Evolutionary conservation across 768 basidiomycete genomes (phyloP), one percentile per base, ranked within the genome.

Genomic region (Lentinula raphanica): DNA sequence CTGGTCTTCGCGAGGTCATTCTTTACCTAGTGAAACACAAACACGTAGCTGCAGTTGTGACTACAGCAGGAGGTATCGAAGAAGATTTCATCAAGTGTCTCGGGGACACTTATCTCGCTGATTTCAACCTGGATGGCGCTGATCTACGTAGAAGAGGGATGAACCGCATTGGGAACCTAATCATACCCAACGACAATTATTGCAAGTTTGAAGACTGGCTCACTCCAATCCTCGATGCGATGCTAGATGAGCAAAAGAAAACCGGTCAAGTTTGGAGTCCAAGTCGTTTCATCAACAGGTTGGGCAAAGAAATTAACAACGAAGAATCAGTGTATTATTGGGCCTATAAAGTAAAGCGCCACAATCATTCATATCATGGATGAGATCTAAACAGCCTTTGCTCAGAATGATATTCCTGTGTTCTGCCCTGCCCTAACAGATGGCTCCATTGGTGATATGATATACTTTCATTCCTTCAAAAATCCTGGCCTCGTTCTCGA

Each of bases 141-240:
- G 86, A 87, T 58, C 73, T 99, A 57, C 83, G 97, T 44, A 86
- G 78, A 67, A 82, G 83, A 60, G 97, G 97, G n/a, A 85, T 99
- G 82, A 99, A 99, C 66, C 85, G 97, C 35, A 94, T 98, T 60
- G 97, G 97, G 31, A 99, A 99, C 67, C 83, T 99, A 42, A 76
- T 99, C 58, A 85, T 99, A 2, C 97, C 97, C 3, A 99, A 99
- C 68, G 93, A 97, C 65, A 98, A 98, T 69, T 99, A 99, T 72
- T 98, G 97, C 85, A 89, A 91, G 66, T 99, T 98, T 64, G 97
- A 99, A 73, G 96, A 98, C 69, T 99, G 97, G 97, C 82, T 98
- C n/a, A 86, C 85, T 19, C 97, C 97, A 2, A 91, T 98, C 57
- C 81, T 99, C 40, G 89, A 98, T 67, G 67, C 76, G 29, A 92